Evolutionary conservation across 2,329 filamentous ascomycete species (phyloP), one percentile per base, ranked within the genome.

Genomic region (Colletotrichum sidae): DNA sequence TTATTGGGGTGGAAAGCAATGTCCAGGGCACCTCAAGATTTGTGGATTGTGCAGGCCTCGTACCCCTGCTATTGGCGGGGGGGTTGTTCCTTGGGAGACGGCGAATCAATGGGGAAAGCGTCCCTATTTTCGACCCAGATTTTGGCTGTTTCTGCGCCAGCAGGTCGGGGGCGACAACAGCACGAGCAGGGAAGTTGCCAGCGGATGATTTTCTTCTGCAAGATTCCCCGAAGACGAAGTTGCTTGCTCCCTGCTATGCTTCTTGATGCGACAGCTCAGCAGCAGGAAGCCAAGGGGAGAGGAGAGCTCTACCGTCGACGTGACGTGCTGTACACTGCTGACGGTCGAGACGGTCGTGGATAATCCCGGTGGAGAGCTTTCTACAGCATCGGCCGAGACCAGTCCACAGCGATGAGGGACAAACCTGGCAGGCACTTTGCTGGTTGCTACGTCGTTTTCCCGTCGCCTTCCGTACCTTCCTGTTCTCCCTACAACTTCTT

Each of bases 61-160:
- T 37, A 69, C 55, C 67, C 67, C 65, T 60, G 65, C 56, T 34
- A 50, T 46, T 42, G 38, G 64, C 51, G 60, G 65, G 65, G 66
- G 67, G 67, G 55, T 65, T 62, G 62, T 65, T 69, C 67, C 67
- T 68, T 62, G 56, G 67, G 67, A 65, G 60, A 69, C 67, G 42
- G 60, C 55, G 64, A 65, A 64, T 63, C 60, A 67, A 64, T 65
- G 49, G 54, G 53, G 60, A 64, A 55, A 4, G 60, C 49, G 54
- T 55, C 60, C 47, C 45, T 45, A 45, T 59, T 54, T 57, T 35
- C 33, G 53, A 64, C 49, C 59, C 42, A 15, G 59, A 37, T 67
- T 65, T 65, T 67, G 25, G 38, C 37, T 52, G 54, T 46, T 35
- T 65, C 62, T 65, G 62, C 52, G 57, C 51, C 57, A 56, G 52